These are phyloP conservation scores for Phtheirospermum japonicum DNA, from an alignment of 257 asterid genomes.

Conservation along the genomic window DNA sequence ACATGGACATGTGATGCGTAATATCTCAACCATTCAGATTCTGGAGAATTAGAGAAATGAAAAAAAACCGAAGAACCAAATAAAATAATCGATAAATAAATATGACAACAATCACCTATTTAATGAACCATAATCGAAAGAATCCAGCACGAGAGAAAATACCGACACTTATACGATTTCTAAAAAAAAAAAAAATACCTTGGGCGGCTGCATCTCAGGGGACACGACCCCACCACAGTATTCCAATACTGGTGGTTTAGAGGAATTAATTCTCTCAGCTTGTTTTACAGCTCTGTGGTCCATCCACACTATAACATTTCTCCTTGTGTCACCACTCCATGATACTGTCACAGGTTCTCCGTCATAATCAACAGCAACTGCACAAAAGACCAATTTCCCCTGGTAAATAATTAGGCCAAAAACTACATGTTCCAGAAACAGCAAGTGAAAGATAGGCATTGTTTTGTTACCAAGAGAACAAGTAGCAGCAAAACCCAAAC, in stretches of 20 bases:
- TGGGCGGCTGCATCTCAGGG: constrained; percentile 97
- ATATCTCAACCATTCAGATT: constrained; percentile 20
- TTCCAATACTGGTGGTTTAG: constrained; percentile 82
- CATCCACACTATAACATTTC: constrained; percentile 98
- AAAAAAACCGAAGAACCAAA: neutral
- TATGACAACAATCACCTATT: neutral
- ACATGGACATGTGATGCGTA: constrained; percentile 24
- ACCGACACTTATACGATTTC: constrained; percentile 14
- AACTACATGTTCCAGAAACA: constrained; percentile 27
- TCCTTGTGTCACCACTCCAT: constrained; percentile 81
- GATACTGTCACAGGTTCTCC: constrained; percentile 97
- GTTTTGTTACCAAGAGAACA: constrained; percentile 75
- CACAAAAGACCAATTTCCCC: constrained; percentile 40
- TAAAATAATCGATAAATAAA: neutral
- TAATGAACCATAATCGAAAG: constrained; percentile 8
- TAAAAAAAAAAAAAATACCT: constrained; percentile 44
- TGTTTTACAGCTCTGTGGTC: constrained; percentile 97
- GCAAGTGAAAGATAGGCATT: constrained; percentile 9
- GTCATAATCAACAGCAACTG: constrained; percentile 93
- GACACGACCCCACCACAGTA: constrained; percentile 96
- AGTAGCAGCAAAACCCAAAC: constrained; percentile 97
- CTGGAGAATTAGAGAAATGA: constrained; percentile 3
- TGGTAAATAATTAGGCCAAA: constrained; percentile 31
- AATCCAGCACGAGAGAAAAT: constrained; percentile 14
- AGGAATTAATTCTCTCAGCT: constrained; percentile 82